Conservation (phyloP, 495 filamentous ascomycete genomes). For the Eremomyces bilateralis region DNA sequence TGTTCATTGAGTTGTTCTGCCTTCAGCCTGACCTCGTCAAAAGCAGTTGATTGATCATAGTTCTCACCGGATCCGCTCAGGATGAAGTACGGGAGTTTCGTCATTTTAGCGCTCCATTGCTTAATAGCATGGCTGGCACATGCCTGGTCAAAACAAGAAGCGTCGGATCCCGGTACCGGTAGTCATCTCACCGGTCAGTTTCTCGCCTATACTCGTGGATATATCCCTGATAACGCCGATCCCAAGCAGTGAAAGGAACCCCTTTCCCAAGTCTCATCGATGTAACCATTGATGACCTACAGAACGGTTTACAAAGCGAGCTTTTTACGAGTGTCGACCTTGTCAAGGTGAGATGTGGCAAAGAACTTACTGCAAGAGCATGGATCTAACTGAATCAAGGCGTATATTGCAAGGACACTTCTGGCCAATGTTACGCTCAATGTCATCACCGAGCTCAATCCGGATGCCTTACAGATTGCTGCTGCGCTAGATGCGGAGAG, state of each 20-base stretch:
- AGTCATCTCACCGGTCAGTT: too few relatives aligned
- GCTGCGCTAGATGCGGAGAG: slow-evolving; percentile 29
- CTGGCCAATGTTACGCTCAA: slow-evolving; percentile 30
- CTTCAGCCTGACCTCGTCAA: too few relatives aligned
- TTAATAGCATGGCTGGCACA: too few relatives aligned
- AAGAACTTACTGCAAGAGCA: not conserved
- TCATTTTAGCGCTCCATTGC: too few relatives aligned
- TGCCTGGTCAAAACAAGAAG: too few relatives aligned
- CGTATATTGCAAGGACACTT: slow-evolving; percentile 29
- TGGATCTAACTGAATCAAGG: slow-evolving; percentile 12
- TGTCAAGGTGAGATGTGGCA: slow-evolving; percentile 20
- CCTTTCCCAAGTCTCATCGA: slow-evolving; percentile 26
- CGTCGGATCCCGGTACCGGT: too few relatives aligned
- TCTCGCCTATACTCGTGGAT: too few relatives aligned
- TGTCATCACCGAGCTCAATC: slow-evolving; percentile 34
- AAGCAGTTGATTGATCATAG: too few relatives aligned
- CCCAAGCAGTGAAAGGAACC: not conserved
- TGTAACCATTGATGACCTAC: slow-evolving; percentile 29
- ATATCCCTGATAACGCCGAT: too few relatives aligned
- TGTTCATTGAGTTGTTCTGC: too few relatives aligned
- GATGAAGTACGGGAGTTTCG: too few relatives aligned
- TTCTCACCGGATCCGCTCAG: too few relatives aligned
- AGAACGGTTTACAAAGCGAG: slow-evolving; percentile 25
- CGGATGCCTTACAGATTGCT: slow-evolving; percentile 31
- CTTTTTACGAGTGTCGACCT: slow-evolving; percentile 36